These are phyloP conservation scores for Calonectria ilicicola DNA, from an alignment of 2,329 filamentous ascomycete genomes.

Conservation along the genomic window DNA sequence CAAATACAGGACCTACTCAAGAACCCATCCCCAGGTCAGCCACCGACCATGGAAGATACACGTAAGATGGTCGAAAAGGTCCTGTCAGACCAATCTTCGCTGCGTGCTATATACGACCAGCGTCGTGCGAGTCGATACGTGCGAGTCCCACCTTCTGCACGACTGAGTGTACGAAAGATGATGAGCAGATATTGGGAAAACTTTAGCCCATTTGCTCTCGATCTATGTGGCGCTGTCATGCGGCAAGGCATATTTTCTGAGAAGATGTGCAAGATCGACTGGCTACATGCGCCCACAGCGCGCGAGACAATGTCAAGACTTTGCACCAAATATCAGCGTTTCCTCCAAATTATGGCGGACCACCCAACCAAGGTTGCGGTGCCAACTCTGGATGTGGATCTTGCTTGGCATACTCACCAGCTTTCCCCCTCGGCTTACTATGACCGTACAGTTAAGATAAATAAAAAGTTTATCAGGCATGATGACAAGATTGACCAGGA, in stretches of 20 bases:
- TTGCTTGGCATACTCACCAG: conserved; percentile 87
- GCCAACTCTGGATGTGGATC: conserved; percentile 79
- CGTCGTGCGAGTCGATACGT: neutral
- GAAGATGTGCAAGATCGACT: conserved; percentile 83
- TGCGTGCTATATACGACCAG: conserved; percentile 28
- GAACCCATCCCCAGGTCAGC: conserved; percentile 26
- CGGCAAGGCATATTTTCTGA: conserved; percentile 75
- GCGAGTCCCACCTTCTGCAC: conserved; percentile 38
- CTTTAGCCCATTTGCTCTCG: conserved; percentile 71
- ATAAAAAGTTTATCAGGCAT: conserved; percentile 77
- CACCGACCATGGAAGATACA: conserved; percentile 63
- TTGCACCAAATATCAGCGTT: conserved; percentile 73
- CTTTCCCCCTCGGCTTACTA: conserved; percentile 75
- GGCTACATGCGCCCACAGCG: conserved; percentile 79
- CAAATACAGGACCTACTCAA: conserved; percentile 56
- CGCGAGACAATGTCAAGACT: conserved; percentile 73
- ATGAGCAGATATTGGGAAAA: conserved; percentile 80
- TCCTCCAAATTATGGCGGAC: conserved; percentile 68
- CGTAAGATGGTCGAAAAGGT: conserved; percentile 61
- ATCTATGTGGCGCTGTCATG: conserved; percentile 74
- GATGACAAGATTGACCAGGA: conserved; percentile 85
- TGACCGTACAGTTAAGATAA: conserved; percentile 60
- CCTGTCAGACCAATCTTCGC: conserved; percentile 48
- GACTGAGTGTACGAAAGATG: conserved; percentile 70
- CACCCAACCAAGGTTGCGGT: conserved; percentile 65